These are phyloP conservation scores for Cryphonectria radicalis DNA, from an alignment of 2,329 filamentous ascomycete genomes.

Conservation along the genomic window DNA sequence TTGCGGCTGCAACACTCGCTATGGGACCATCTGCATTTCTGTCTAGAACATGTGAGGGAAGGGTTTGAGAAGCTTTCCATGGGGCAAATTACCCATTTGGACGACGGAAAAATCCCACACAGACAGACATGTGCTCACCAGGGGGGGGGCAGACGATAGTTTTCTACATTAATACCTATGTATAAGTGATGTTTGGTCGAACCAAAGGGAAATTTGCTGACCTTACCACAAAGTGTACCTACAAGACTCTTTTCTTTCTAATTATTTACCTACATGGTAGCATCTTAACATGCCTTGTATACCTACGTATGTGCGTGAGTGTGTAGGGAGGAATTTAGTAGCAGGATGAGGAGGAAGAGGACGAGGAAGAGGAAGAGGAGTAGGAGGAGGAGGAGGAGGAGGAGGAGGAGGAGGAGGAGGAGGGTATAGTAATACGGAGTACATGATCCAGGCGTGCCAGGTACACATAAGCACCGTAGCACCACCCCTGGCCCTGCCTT, in stretches of 20 bases:
- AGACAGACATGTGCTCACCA: neutral
- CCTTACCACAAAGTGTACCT: neutral
- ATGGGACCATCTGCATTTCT: neutral
- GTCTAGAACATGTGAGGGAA: neutral
- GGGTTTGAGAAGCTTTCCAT: neutral
- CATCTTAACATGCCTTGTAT: neutral
- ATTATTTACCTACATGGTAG: neutral
- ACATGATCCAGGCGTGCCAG: neutral
- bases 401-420: too few species aligned
- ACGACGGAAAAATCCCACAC: neutral
- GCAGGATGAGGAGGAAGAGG: neutral
- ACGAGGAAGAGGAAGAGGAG: neutral
- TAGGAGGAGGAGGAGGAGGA: neutral
- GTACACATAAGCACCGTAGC: neutral
- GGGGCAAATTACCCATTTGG: neutral
- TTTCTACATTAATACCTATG: neutral
- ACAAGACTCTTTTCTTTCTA: neutral
- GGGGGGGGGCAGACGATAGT: too few species aligned
- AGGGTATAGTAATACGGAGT: neutral
- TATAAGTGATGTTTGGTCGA: neutral
- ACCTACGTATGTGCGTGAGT: neutral
- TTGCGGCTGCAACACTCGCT: neutral
- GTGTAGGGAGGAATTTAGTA: neutral
- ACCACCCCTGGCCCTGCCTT: neutral
- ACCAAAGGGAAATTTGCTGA: neutral